Base-by-base conservation (phyloP, 2,329 filamentous ascomycete species). In the Pseudogymnoascus sp. region DNA sequence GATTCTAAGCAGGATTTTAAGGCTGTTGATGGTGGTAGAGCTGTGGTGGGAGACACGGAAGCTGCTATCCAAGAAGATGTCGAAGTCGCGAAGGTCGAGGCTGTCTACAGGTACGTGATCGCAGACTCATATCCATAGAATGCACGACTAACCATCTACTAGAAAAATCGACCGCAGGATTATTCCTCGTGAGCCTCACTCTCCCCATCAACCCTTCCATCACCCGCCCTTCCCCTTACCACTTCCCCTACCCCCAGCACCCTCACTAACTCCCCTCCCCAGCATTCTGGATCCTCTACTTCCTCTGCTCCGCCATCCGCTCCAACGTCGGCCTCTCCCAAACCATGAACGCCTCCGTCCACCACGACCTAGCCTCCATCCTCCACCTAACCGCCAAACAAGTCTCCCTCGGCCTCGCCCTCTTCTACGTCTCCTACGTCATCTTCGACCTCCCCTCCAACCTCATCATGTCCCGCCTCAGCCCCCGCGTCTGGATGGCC, bases 311-410 rank as follows among this genome's bases (percentile, higher is more conserved):
- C 0, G 92, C 91, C 65, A 95, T 96, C 71, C 87, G 91, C 61
- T 95, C 91, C 70, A 96, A 96, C 76, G 90, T 96, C 68, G 91
- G 91, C 66, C 86, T 96, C 68, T 90, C 92, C n/a, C 91, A 96
- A 77, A 96, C 92, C 1, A 96, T 96, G 92, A 96, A 96, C 76
- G 76, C 76, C 31, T 76, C 82, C 16, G 76, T 82, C 43, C 82
- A 83, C 36, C 91, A 96, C 72, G 88, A 95, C 72, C 84, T 96
- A n/a, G 83, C 83, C 68, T 83, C 84, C 1, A 82, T 88, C 38
- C 82, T 96, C 60, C 73, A 85, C 65, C 78, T 96, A 67, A 86
- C 85, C 0, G 76, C 87, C 8, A 89, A 89, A 69, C 88, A 96
- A 75, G 87, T 91, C 14, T 96, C 91, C 0, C 93, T 89, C 0